phyloP scores from a whole-genome alignment of 257 asterid genomes.

The Nyctanthes arbortristis region DNA sequence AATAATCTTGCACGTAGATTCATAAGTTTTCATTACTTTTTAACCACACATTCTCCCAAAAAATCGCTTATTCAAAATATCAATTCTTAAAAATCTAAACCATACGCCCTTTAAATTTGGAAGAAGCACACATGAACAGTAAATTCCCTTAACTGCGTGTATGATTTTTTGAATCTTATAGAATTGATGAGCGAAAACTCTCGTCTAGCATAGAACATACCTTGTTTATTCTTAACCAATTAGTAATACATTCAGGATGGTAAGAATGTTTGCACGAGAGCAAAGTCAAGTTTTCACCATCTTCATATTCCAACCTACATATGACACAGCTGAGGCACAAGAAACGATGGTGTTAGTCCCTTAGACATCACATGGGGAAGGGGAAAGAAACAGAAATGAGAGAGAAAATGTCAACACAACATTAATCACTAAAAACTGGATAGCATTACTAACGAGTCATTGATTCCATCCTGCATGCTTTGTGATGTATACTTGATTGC shows the following conservation, averaged over 20 bases:
- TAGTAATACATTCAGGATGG: slow-evolving; percentile 82
- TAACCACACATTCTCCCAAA: too few species aligned
- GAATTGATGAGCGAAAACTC: not conserved
- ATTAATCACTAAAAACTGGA: slow-evolving; percentile 11
- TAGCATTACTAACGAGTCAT: slow-evolving; percentile 72
- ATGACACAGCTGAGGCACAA: slow-evolving; percentile 77
- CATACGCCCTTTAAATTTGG: too few species aligned
- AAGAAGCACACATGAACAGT: not conserved
- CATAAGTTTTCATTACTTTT: too few species aligned
- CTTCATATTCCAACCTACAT: slow-evolving; percentile 92
- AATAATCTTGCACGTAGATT: too few species aligned
- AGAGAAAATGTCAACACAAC: not conserved
- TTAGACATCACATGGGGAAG: not conserved
- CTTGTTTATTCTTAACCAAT: slow-evolving; percentile 90
- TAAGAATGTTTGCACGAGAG: slow-evolving; percentile 83
- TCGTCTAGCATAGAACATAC: slow-evolving; percentile 38
- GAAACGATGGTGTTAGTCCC: slow-evolving; percentile 4
- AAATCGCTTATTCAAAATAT: too few species aligned
- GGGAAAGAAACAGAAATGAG: not conserved
- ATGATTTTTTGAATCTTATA: not conserved
- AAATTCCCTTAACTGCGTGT: not conserved
- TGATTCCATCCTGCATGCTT: slow-evolving; percentile 52
- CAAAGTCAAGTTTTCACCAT: slow-evolving; percentile 73
- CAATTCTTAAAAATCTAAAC: too few species aligned
- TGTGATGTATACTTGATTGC: slow-evolving; percentile 64